A percentile compares a stretch with the other conserved stretches of the same genome.
These are phyloP conservation scores for Senecio squalidus DNA, from an alignment of 140 eudicot species.

Conservation along the genomic window DNA sequence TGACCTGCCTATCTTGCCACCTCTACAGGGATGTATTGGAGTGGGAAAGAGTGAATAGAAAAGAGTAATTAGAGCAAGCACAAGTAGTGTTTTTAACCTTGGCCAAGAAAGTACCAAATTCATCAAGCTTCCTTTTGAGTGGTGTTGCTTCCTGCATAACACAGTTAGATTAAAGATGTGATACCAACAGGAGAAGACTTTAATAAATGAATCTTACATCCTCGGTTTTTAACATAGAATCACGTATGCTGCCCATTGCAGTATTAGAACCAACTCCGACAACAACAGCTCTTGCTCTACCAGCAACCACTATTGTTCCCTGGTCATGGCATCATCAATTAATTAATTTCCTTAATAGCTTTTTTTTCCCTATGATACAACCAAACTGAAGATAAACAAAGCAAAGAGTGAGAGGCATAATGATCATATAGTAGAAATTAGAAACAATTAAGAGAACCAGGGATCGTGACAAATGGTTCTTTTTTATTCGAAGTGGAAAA, in stretches of 20 bases:
- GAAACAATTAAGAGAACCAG: too few relatives aligned
- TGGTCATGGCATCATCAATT: slow-evolving; percentile 30
- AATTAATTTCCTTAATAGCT: slow-evolving; percentile 6
- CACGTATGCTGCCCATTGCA: slow-evolving; percentile 99
- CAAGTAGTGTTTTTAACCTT: slow-evolving; percentile 46
- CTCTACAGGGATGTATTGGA: neutral
- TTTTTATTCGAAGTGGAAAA: too few relatives aligned
- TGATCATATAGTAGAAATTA: too few relatives aligned
- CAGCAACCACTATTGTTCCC: slow-evolving; percentile 97
- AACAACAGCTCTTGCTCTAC: slow-evolving; percentile 97
- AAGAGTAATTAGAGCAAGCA: slow-evolving; percentile 8
- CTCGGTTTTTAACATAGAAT: slow-evolving; percentile 93
- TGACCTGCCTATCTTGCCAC: slow-evolving; percentile 6
- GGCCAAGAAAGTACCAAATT: slow-evolving; percentile 94
- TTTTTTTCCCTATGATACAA: neutral
- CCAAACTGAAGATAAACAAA: too few relatives aligned
- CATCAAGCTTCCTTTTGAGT: slow-evolving; percentile 89
- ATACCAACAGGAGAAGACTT: neutral
- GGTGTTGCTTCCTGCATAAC: slow-evolving; percentile 85
- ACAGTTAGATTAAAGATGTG: neutral
- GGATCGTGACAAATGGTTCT: too few relatives aligned
- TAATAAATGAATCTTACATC: slow-evolving; percentile 50
- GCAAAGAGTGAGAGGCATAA: too few relatives aligned
- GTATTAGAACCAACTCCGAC: slow-evolving; percentile 96
- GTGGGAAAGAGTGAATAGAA: neutral